phyloP scores from a whole-genome alignment of 1,284 basidiomycete species.

The Xerocomus nothofagi region DNA sequence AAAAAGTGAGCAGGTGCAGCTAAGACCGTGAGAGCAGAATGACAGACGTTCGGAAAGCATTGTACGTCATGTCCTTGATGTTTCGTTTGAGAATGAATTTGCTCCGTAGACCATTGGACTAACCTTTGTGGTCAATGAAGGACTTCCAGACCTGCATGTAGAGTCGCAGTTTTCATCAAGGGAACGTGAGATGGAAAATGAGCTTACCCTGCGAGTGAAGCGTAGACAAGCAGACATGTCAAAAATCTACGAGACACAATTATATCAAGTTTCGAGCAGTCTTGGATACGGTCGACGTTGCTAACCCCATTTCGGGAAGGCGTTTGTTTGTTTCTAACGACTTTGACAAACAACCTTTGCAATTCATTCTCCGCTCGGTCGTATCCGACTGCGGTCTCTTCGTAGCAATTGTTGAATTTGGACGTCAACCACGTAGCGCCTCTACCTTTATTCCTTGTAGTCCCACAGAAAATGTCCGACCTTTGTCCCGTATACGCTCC shows the following conservation, averaged over 20 bases:
- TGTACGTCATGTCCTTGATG: conserved; percentile 68
- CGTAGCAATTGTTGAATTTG: conserved; percentile 9
- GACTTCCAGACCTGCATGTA: conserved; percentile 73
- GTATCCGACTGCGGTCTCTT: conserved; percentile 13
- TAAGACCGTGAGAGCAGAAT: not conserved
- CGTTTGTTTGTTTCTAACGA: conserved; percentile 35
- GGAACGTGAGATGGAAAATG: not conserved
- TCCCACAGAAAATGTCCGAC: conserved; percentile 63
- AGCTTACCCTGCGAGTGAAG: conserved; percentile 58
- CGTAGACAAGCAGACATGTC: conserved; percentile 63
- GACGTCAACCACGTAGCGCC: conserved; percentile 1
- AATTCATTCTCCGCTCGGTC: conserved; percentile 27
- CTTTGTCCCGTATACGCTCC: conserved; percentile 94
- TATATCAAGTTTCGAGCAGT: not conserved
- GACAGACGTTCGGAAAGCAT: conserved; percentile 73
- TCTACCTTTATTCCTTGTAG: not conserved
- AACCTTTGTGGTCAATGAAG: conserved; percentile 73
- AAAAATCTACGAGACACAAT: not conserved
- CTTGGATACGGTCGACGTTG: not conserved
- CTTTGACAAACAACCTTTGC: conserved; percentile 27
- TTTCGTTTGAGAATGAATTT: conserved; percentile 1
- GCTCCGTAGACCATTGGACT: not conserved
- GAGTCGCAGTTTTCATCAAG: not conserved
- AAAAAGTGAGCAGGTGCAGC: not conserved
- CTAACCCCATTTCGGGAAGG: conserved; percentile 5